phyloP scores from a whole-genome alignment of 163 green algal genomes.

The Scenedesmus sp. region DNA sequence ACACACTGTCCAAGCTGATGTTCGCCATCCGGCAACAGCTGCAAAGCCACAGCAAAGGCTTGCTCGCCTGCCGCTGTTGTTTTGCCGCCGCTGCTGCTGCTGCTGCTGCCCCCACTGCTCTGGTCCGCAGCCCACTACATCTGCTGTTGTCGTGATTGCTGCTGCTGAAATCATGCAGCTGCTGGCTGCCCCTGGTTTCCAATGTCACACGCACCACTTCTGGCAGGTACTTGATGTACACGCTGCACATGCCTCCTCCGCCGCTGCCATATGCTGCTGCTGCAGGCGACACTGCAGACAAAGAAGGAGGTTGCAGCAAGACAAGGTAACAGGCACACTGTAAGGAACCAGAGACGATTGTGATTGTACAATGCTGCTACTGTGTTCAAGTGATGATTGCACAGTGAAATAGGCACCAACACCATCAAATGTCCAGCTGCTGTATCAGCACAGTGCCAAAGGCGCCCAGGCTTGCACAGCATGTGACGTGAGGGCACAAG shows the following conservation, averaged over 20 bases:
- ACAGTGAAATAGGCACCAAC: not conserved
- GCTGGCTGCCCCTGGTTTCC: not conserved
- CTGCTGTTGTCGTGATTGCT: not conserved
- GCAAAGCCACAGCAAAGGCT: not conserved
- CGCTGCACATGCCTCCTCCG: slow-evolving; percentile 42
- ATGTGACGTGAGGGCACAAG: no score
- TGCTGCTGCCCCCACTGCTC: no score
- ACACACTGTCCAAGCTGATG: no score
- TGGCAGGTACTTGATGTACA: slow-evolving; percentile 72
- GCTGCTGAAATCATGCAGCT: not conserved
- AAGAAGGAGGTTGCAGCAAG: not conserved
- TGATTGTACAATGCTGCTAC: no score
- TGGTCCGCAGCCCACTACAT: not conserved
- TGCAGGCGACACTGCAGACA: not conserved
- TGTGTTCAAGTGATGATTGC: no score
- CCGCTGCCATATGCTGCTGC: slow-evolving; percentile 8
- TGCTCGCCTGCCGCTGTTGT: not conserved
- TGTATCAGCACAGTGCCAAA: no score
- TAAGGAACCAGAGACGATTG: not conserved
- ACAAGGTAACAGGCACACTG: not conserved
- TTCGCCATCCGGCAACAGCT: not conserved
- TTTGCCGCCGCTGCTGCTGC: not conserved
- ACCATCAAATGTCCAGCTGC: not conserved
- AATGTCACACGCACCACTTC: slow-evolving; percentile 14
- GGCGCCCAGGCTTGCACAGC: no score